Conservation (phyloP, 1,139 yeast genomes). For the Magnusiomyces tetraspermus region DNA sequence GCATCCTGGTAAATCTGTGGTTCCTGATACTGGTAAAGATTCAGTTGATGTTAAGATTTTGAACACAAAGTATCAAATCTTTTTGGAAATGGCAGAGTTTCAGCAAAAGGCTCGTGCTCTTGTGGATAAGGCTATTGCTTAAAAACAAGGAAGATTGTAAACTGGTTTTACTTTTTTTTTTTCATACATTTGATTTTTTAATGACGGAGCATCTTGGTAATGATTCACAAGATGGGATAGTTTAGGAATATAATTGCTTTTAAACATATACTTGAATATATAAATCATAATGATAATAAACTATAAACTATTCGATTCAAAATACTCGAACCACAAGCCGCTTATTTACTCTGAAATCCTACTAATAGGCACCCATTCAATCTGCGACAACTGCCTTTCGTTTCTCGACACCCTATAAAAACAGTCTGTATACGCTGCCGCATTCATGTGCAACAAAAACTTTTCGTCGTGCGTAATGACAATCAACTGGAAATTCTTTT, state of each 20-base stretch:
- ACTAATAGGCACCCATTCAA: constrained; percentile 36
- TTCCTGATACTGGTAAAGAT: constrained; percentile 44
- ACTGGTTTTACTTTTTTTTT: neutral
- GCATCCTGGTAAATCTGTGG: constrained; percentile 70
- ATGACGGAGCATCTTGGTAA: neutral
- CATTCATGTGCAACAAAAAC: constrained; percentile 76
- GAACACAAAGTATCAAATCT: constrained; percentile 68
- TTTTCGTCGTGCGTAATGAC: constrained; percentile 95
- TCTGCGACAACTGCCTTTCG: constrained; percentile 69
- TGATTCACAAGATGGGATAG: neutral
- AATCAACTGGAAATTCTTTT: constrained; percentile 84
- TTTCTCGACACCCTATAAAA: constrained; percentile 77
- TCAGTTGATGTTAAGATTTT: constrained; percentile 57
- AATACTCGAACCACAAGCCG: too few species aligned
- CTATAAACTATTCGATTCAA: constrained; percentile 24
- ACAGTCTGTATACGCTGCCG: constrained; percentile 78
- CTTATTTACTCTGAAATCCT: constrained; percentile 18
- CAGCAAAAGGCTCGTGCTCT: constrained; percentile 66
- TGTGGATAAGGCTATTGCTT: constrained; percentile 41
- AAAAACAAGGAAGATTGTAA: neutral
- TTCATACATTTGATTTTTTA: neutral
- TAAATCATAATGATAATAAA: too few species aligned
- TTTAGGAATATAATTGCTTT: too few species aligned
- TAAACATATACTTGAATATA: too few species aligned
- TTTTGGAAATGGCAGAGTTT: constrained; percentile 74